A percentile compares a stretch with the other conserved stretches of the same genome.
Conservation (phyloP, 169 alveolate species). For the Eimeria tenella region DNA sequence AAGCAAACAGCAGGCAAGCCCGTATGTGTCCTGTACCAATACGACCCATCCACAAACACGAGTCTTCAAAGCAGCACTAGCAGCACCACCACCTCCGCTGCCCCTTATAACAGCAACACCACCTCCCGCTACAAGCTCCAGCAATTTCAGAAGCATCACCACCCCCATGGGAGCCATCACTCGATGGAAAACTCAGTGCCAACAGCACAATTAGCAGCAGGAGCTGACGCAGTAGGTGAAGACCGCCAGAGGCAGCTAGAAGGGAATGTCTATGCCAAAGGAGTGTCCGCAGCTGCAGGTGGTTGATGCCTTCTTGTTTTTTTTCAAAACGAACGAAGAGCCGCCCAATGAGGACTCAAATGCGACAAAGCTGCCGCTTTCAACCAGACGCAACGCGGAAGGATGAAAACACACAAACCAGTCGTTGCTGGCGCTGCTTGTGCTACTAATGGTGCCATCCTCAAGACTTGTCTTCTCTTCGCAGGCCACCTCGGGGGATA, state of each 20-base stretch:
- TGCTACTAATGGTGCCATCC: constrained; percentile 14
- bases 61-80: not conserved
- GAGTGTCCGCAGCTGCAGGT: not conserved
- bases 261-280: not conserved
- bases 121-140: not conserved
- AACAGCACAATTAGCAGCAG: constrained; percentile 16
- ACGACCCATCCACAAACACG: not conserved
- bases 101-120: not conserved
- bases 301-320: not conserved
- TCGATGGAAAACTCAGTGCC: not conserved
- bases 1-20: no score
- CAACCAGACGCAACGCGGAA: not conserved
- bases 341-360: not conserved
- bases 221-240: constrained; percentile 5
- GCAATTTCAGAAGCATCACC: not conserved
- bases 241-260: not conserved
- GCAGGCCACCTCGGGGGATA: not conserved
- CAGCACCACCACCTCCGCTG: not conserved
- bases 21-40: no score
- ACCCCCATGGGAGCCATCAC: no score
- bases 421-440: not conserved
- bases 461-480: not conserved
- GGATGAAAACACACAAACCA: not conserved
- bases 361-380: not conserved
- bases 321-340: not conserved